These are phyloP conservation scores for Hanseniaspora mollemarum DNA, from an alignment of 805 yeast species.

Conservation along the genomic window DNA sequence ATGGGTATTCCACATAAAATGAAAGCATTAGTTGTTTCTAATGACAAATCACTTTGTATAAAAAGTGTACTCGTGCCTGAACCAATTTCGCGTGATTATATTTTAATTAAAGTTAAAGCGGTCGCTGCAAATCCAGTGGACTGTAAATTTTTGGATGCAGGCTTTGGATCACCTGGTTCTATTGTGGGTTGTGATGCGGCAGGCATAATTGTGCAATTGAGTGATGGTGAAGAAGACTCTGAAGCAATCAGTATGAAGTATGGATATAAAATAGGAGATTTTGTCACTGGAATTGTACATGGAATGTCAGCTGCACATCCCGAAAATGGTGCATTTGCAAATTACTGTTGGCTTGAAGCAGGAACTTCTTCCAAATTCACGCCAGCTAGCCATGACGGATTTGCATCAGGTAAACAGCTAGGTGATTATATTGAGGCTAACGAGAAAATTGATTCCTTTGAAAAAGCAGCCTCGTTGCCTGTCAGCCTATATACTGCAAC, in stretches of 20 bases:
- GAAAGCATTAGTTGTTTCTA: constrained; percentile 35
- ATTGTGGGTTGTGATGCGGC: constrained; percentile 51
- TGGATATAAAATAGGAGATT: constrained; percentile 39
- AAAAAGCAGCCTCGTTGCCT: constrained; percentile 53
- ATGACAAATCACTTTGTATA: constrained; percentile 25
- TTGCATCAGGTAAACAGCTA: constrained; percentile 25
- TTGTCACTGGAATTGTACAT: constrained; percentile 42
- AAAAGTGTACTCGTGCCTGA: constrained; percentile 28
- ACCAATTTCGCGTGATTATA: constrained; percentile 25
- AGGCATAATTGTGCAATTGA: constrained; percentile 45
- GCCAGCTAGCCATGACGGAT: constrained; percentile 11
- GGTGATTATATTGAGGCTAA: constrained; percentile 19
- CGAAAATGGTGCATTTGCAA: constrained; percentile 48
- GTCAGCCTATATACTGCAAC: constrained; percentile 43
- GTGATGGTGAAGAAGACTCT: constrained; percentile 30
- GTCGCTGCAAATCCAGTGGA: constrained; percentile 59
- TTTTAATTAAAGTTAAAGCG: constrained; percentile 42
- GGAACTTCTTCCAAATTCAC: constrained; percentile 16
- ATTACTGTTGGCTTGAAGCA: constrained; percentile 34
- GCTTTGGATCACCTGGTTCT: constrained; percentile 36
- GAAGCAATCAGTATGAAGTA: constrained; percentile 4
- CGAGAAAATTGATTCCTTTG: constrained; percentile 37
- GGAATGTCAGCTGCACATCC: constrained; percentile 38
- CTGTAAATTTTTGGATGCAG: constrained; percentile 44
- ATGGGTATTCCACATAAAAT: constrained; percentile 24